A percentile compares a stretch with the other conserved stretches of the same genome.
Conservation (phyloP, 306 rosid genomes). For the Nissolia schottii region DNA sequence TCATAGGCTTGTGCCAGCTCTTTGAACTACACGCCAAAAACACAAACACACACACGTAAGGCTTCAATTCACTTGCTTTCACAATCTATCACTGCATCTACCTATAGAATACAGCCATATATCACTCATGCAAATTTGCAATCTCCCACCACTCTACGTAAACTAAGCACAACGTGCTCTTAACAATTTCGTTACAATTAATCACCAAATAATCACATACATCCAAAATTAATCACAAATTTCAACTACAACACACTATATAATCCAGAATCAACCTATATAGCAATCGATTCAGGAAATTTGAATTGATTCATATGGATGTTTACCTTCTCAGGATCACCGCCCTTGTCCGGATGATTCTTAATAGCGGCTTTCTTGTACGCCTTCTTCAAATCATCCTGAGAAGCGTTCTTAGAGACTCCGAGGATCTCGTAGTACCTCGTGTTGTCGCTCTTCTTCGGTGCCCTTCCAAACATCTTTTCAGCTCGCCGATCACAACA, state of each 20-base stretch:
- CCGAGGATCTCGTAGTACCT: conserved; percentile 73
- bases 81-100: not conserved
- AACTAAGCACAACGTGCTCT: not conserved
- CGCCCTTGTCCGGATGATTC: conserved; percentile 92
- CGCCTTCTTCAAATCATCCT: conserved; percentile 85
- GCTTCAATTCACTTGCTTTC: not conserved
- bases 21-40: conserved; percentile 47
- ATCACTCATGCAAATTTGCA: not conserved
- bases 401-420: conserved; percentile 68
- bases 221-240: not conserved
- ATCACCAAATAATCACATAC: not conserved
- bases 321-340: conserved; percentile 81
- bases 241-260: no score
- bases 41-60: not conserved
- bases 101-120: not conserved
- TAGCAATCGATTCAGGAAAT: not conserved
- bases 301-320: not conserved
- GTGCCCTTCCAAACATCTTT: conserved; percentile 71
- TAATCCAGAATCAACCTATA: no score
- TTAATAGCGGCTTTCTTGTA: conserved; percentile 86
- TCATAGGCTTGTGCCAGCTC: conserved; percentile 90
- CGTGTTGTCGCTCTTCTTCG: conserved; percentile 66
- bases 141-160: not conserved
- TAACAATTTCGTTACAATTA: not conserved
- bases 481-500: not conserved